phyloP scores from a whole-genome alignment of 345 rosid species.

The Melaleuca alternifolia region DNA sequence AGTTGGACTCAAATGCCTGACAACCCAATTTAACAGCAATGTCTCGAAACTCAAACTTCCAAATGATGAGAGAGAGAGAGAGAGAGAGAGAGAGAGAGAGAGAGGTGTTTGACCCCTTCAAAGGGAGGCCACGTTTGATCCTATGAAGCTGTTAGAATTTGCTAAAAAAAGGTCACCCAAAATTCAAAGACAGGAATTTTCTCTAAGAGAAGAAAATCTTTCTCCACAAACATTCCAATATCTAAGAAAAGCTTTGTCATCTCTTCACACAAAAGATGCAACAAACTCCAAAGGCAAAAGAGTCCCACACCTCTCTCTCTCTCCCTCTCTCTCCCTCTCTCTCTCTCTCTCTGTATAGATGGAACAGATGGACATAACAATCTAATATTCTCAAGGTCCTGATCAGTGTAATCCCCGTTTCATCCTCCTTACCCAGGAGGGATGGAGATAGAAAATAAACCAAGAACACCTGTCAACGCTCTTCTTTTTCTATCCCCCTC shows the following conservation, averaged over 20 bases:
- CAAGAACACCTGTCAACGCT: not conserved
- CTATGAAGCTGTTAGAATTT: not conserved
- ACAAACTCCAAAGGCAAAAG: not conserved
- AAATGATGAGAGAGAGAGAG: not conserved
- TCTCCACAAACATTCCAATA: not conserved
- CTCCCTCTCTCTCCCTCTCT: not conserved
- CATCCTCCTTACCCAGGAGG: conserved; percentile 2
- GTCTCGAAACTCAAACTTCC: not conserved
- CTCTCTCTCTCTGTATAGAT: not conserved
- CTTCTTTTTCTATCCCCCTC: not conserved
- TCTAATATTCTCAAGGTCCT: not conserved
- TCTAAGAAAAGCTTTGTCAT: not conserved
- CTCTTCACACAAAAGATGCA: not conserved
- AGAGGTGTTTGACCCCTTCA: not conserved
- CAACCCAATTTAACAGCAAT: not conserved
- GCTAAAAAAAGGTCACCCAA: not conserved
- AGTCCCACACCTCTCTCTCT: not conserved
- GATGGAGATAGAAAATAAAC: conserved; percentile 1
- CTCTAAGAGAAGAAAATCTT: not conserved
- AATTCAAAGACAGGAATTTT: not conserved
- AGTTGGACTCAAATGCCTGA: not conserved
- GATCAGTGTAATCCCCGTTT: not conserved
- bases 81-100: not conserved
- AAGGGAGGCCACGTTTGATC: not conserved
- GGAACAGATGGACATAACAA: not conserved